phyloP scores from a whole-genome alignment of 768 basidiomycete species.

The Boletus vermiculosoides region DNA sequence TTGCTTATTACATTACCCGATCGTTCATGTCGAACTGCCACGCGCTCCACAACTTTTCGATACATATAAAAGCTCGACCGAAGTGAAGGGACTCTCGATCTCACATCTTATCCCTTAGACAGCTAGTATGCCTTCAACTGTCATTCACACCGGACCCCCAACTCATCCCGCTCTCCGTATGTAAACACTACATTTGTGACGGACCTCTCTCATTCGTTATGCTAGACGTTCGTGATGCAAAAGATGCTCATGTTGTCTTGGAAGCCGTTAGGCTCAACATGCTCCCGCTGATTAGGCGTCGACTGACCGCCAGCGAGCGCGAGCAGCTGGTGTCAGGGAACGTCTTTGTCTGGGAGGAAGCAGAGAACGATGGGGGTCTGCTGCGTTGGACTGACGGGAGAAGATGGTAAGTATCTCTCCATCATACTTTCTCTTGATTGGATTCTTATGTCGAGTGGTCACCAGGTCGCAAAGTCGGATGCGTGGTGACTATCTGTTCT shows the following conservation, averaged over 20 bases:
- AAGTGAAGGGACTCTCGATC: constrained; percentile 5
- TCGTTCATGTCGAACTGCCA: constrained; percentile 14
- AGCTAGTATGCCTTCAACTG: constrained; percentile 16
- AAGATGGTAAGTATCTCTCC: constrained; percentile 53
- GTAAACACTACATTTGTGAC: constrained; percentile 2
- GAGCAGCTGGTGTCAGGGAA: constrained; percentile 71
- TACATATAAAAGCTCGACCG: constrained; percentile 25
- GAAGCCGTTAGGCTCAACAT: constrained; percentile 73
- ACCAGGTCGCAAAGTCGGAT: constrained; percentile 81
- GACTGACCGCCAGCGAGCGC: constrained; percentile 66
- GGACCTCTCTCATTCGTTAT: not conserved
- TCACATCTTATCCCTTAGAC: constrained; percentile 1
- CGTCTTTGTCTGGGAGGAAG: constrained; percentile 85
- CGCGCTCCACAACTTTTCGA: constrained; percentile 15
- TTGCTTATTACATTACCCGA: constrained; percentile 18
- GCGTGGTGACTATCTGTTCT: constrained; percentile 80
- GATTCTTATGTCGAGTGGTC: constrained; percentile 2
- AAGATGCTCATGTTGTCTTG: constrained; percentile 72
- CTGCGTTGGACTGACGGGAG: constrained; percentile 82
- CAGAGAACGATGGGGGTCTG: constrained; percentile 63
- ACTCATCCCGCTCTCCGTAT: constrained; percentile 34
- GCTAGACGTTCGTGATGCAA: constrained; percentile 74
- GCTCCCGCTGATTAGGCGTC: constrained; percentile 67
- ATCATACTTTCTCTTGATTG: not conserved
- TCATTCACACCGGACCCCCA: constrained; percentile 24